Percentiles rank a stretch among this genome's conserved stretches.
phyloP scores from a whole-genome alignment of 108 stramenopile species.

The Fragilariopsis cylindrus region DNA sequence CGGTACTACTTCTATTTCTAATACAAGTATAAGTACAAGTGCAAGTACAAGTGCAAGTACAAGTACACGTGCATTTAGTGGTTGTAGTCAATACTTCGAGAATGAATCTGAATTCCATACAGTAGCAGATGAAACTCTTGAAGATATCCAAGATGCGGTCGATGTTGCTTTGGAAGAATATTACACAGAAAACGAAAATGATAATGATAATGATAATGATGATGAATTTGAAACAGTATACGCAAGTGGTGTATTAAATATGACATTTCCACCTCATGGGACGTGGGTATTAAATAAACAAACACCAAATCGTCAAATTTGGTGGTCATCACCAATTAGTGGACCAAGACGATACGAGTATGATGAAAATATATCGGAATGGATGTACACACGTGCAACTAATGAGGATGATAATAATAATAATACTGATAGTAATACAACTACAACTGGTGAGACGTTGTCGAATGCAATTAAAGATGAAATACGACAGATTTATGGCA shows the following conservation, averaged over 20 bases:
- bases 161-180: conserved; percentile 78
- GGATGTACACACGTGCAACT: conserved; percentile 73
- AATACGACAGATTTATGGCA: conserved; percentile 50
- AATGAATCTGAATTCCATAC: conserved; percentile 79
- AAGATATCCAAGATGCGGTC: conserved; percentile 85
- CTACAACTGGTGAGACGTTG: conserved; percentile 33
- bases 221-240: conserved; percentile 65
- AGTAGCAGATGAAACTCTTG: conserved; percentile 85
- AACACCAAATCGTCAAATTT: conserved; percentile 91
- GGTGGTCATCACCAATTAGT: conserved; percentile 90
- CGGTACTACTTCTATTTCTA: background rate
- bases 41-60: no score
- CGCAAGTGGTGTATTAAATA: conserved; percentile 76
- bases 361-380: conserved; percentile 42
- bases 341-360: conserved; percentile 91
- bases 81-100: conserved; percentile 40
- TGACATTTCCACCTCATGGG: conserved; percentile 73
- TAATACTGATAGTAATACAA: conserved; percentile 9
- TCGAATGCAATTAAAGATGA: conserved; percentile 52
- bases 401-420: conserved; percentile 6
- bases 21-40: background rate
- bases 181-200: conserved; percentile 35
- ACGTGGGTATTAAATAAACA: conserved; percentile 98
- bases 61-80: background rate
- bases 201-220: conserved; percentile 57